Base-by-base conservation (phyloP, 495 filamentous ascomycete genomes). In the Xylaria nigripes region DNA sequence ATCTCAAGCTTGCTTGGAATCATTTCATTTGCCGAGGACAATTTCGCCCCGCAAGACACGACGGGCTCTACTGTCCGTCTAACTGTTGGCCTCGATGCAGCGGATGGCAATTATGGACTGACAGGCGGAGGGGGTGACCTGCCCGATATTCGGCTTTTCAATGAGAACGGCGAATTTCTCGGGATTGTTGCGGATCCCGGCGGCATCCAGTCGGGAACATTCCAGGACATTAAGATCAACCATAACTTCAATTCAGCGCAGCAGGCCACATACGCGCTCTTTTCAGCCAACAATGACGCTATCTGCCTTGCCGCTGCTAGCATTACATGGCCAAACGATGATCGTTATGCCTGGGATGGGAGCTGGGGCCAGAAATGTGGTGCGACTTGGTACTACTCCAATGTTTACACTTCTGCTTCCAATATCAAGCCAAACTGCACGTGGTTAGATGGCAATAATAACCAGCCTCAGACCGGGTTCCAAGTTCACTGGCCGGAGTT, bases 331-430 rank as follows among this genome's bases (percentile, higher is more conserved):
- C 60, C 62, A 0, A 55, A 53, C 32, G 56, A 51, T 3, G 56
- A 63, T 7, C 44, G 60, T 23, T 69, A 65, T 21, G 59, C 50
- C 6, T 67, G 64, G 64, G 46, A 59, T 4, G 64, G 62, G 0
- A 55, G 67, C 50, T 69, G 64, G 62, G 67, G 60, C 27, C 38
- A 48, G 9, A 38, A 51, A 23, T 69, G 67, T 47, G 61, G 61
- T n/a, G 58, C 52, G 1, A 36, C 40, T 8, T 61, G 61, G 61
- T 64, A 64, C 25, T 61, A 72, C 51, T 76, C 74, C 40, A 71
- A 76, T 42, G 71, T 76, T 36, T 76, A 68, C 65, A 58, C 75
- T 57, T 72, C 69, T 48, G 69, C 69, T 46, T 71, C 70, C 57
- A 64, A 66, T 55, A 68, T 68, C 58, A 71, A 60, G 38, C 61